phyloP scores from a whole-genome alignment of 2,329 filamentous ascomycete genomes.

The Claviceps spartinae region DNA sequence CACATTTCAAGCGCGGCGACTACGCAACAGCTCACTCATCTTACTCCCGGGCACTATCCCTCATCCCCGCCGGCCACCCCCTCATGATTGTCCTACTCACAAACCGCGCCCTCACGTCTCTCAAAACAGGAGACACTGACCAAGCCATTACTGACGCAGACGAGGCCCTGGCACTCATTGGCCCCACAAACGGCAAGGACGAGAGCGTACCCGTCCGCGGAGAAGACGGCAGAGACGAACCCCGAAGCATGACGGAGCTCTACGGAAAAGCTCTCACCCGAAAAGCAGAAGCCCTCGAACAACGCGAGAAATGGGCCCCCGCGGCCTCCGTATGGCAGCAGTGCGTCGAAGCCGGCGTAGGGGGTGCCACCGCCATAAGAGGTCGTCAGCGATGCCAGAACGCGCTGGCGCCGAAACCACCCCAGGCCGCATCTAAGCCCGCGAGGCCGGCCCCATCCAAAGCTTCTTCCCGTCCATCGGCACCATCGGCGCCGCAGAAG shows the following conservation, averaged over 20 bases:
- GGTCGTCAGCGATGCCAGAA: conserved; percentile 84
- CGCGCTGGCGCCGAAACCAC: conserved; percentile 59
- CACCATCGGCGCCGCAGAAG: conserved; percentile 28
- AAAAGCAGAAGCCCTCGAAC: conserved; percentile 89
- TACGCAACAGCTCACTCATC: conserved; percentile 74
- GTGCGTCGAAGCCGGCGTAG: conserved; percentile 73
- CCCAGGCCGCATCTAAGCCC: conserved; percentile 16
- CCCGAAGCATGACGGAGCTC: conserved; percentile 81
- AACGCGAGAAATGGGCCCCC: conserved; percentile 87
- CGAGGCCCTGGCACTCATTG: conserved; percentile 65
- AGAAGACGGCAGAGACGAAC: conserved; percentile 41
- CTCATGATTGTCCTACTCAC: conserved; percentile 78
- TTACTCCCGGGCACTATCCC: conserved; percentile 64
- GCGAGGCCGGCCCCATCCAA: conserved; percentile 29
- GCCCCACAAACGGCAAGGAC: conserved; percentile 60
- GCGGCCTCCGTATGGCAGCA: conserved; percentile 68
- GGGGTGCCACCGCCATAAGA: conserved; percentile 71
- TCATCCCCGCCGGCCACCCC: conserved; percentile 66
- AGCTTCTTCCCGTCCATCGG: conserved; percentile 22
- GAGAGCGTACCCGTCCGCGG: conserved; percentile 62
- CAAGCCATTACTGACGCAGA: conserved; percentile 77
- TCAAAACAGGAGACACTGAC: conserved; percentile 89
- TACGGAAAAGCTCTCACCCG: conserved; percentile 88
- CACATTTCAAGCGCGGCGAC: conserved; percentile 88
- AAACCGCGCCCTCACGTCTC: conserved; percentile 76